phyloP scores from a whole-genome alignment of 2,329 filamentous ascomycete species.

The Aspergillus sp. region DNA sequence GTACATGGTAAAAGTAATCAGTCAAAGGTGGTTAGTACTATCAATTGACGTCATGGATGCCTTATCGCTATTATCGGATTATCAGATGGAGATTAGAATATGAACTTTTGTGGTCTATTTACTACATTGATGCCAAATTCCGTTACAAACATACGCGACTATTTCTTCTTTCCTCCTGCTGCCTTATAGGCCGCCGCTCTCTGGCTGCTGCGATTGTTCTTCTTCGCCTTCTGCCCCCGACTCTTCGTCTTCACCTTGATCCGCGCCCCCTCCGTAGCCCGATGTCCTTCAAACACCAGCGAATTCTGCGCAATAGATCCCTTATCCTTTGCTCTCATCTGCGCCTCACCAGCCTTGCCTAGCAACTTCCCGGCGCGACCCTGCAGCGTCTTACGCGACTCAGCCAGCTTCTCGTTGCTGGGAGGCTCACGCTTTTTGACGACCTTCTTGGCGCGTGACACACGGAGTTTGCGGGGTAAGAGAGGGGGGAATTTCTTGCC shows the following conservation, averaged over 20 bases:
- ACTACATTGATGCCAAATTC: neutral
- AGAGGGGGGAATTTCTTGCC: slow-evolving; percentile 91
- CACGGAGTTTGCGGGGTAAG: slow-evolving; percentile 80
- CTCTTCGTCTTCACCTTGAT: slow-evolving; percentile 34
- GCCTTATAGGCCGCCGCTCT: slow-evolving; percentile 39
- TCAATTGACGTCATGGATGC: neutral
- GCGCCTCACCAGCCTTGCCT: slow-evolving; percentile 33
- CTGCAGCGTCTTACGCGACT: slow-evolving; percentile 29
- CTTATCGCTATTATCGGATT: neutral
- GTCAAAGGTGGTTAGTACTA: neutral
- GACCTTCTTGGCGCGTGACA: slow-evolving; percentile 73
- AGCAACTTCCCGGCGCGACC: slow-evolving; percentile 34
- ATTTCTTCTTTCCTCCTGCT: slow-evolving; percentile 25
- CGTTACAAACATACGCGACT: neutral
- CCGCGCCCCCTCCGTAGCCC: slow-evolving; percentile 30
- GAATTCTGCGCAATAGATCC: slow-evolving; percentile 25
- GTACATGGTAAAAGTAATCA: no score
- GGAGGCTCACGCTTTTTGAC: slow-evolving; percentile 36
- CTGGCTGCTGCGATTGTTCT: slow-evolving; percentile 35
- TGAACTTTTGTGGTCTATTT: no score
- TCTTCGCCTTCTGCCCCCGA: slow-evolving; percentile 35
- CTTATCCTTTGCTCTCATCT: slow-evolving; percentile 24
- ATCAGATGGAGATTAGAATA: no score
- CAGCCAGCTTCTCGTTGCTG: slow-evolving; percentile 14
- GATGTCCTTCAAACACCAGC: slow-evolving; percentile 41